A percentile compares a stretch with the other conserved stretches of the same genome.
Evolutionary conservation across 73 alveolate genomes (phyloP).

Genomic region (Paramecium sonneborni): DNA sequence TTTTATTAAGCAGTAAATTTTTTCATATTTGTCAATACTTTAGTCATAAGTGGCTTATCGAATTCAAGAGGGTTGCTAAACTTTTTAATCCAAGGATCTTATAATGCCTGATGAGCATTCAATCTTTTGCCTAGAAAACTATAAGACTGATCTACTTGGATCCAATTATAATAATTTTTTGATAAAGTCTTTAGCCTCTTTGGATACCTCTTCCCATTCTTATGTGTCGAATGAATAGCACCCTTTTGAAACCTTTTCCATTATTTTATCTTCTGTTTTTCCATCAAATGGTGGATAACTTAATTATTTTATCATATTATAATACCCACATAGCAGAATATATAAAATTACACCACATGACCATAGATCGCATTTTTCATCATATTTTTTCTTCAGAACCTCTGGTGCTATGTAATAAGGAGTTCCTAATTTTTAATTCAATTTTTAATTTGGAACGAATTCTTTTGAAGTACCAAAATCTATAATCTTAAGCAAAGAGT

Average conservation of each 20-base stretch:
- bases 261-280: slow-evolving; percentile 53
- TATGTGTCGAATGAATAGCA: slow-evolving; percentile 34
- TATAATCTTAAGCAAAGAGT: slow-evolving; percentile 45
- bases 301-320: background rate
- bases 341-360: slow-evolving; percentile 68
- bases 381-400: slow-evolving; percentile 54
- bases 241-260: slow-evolving; percentile 49
- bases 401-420: slow-evolving; percentile 72
- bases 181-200: slow-evolving; percentile 80
- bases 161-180: slow-evolving; percentile 70
- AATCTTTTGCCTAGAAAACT: slow-evolving; percentile 53
- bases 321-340: slow-evolving; percentile 59
- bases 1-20: slow-evolving; percentile 38
- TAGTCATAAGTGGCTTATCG: slow-evolving; percentile 29
- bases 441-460: slow-evolving; percentile 22
- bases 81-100: slow-evolving; percentile 79
- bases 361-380: slow-evolving; percentile 71
- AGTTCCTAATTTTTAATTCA: slow-evolving; percentile 42
- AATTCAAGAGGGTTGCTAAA: background rate
- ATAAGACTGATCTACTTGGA: slow-evolving; percentile 48
- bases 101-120: slow-evolving; percentile 74
- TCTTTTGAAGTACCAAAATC: slow-evolving; percentile 66
- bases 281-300: slow-evolving; percentile 78
- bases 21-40: slow-evolving; percentile 48
- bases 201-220: slow-evolving; percentile 76